Base-by-base conservation (phyloP, 345 rosid species). In the Populus pruinosa region DNA sequence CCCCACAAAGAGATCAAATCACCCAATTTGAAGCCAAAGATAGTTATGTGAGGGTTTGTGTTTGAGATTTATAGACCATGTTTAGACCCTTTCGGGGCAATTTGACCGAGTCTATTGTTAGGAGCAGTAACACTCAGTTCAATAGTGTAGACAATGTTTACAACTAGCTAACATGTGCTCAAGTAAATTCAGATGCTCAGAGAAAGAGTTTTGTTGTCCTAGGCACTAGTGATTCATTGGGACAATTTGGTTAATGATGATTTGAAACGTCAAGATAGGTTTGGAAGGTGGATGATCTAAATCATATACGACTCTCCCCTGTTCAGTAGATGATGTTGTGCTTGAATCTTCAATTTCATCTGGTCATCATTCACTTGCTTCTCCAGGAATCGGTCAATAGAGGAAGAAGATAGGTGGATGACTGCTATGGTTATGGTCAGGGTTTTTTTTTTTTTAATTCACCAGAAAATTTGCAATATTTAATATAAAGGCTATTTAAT, bases 1-100 rank as follows among this genome's bases (percentile, higher is more conserved):
- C 99, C 98, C 14, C 99, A 96, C 85, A 96, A 96, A 81, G 99
- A 96, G 94, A 96, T 96, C 82, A 96, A 96, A 75, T 76, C 99
- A 2, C 93, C 88, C 91, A 96, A 93, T 86, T 87, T 93, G 91
- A 96, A 96, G 88, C 97, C 99, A 3, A 97, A 96, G 87, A 96
- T 92, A 44, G 98, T 96, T 65, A 96, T 96, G 99, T 96, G 90
- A 92, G 8, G 23, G 41, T 72, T 10, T 35, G 35, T n/a, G 66
- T 13, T 31, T 61, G 71, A 70, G 31, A 25, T 67, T n/a, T 49
- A 67, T 62, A 50, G 55, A 68, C 43, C 38, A 50, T 78, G 33
- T 35, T 23, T 71, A 63, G 70, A 33, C 47, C 75, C 38, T 33
- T n/a, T 43, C 36, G 0, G 53, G 79, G 55, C 50, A 72, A 77